Percentiles rank a stretch among this genome's conserved stretches.
phyloP scores from a whole-genome alignment of 495 filamentous ascomycete species.

The Penicillium soppii region DNA sequence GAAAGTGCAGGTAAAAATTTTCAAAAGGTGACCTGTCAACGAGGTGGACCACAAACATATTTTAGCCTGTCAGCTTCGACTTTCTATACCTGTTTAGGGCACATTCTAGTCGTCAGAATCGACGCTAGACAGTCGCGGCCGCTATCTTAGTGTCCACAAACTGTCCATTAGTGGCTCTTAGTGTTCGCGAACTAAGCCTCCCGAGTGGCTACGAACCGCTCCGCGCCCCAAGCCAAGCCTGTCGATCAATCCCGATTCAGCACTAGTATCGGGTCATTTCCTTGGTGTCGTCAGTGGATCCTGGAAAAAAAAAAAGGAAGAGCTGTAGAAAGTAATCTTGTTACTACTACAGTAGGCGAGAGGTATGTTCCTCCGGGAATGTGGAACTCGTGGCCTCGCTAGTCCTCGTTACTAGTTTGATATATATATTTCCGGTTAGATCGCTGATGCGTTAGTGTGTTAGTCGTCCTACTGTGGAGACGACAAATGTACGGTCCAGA shows the following conservation, averaged over 20 bases:
- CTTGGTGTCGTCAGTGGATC: not conserved
- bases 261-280: not conserved
- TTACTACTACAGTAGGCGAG: too few species aligned
- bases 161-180: not conserved
- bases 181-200: not conserved
- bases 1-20: not conserved
- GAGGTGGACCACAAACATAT: not conserved
- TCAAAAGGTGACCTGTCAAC: conserved; percentile 3
- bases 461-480: not conserved
- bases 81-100: not conserved
- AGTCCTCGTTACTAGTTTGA: too few species aligned
- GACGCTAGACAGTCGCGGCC: not conserved
- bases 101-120: not conserved
- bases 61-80: not conserved
- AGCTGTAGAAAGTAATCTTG: too few species aligned
- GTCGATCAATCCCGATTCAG: not conserved
- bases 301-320: not conserved
- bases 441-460: too few species aligned
- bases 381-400: not conserved
- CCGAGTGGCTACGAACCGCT: not conserved
- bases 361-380: not conserved
- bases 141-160: not conserved
- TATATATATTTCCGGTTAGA: too few species aligned
- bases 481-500: conserved; percentile 4
- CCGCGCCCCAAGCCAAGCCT: not conserved